phyloP scores from a whole-genome alignment of 495 filamentous ascomycete species.

The Penicillium ucsense region DNA sequence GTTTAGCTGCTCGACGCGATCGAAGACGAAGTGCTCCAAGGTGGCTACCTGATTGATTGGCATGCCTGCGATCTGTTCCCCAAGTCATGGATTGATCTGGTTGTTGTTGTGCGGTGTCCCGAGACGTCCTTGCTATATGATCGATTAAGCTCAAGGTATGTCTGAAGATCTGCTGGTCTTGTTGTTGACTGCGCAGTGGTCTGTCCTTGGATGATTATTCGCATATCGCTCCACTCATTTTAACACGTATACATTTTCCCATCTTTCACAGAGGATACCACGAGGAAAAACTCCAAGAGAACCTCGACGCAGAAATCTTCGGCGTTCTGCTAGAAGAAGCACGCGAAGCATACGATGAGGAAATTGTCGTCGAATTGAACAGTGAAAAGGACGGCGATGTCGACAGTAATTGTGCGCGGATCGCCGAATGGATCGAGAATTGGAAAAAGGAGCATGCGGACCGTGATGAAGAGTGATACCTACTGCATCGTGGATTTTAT shows the following conservation, averaged over 20 bases:
- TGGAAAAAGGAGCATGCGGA: slow-evolving; percentile 60
- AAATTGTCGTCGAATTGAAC: slow-evolving; percentile 81
- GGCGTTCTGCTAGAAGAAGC: slow-evolving; percentile 88
- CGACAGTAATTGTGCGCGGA: slow-evolving; percentile 76
- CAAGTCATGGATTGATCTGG: slow-evolving; percentile 86
- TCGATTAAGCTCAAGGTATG: slow-evolving; percentile 60
- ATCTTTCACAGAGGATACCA: slow-evolving; percentile 51
- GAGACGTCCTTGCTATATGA: slow-evolving; percentile 70
- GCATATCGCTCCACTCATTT: too few relatives aligned
- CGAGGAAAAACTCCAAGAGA: slow-evolving; percentile 86
- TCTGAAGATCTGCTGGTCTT: neutral
- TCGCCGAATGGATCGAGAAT: slow-evolving; percentile 67
- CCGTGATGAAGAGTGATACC: slow-evolving; percentile 5
- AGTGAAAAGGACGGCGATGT: slow-evolving; percentile 77
- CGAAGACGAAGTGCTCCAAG: slow-evolving; percentile 68
- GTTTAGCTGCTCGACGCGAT: slow-evolving; percentile 75
- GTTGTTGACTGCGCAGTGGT: neutral
- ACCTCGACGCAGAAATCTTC: slow-evolving; percentile 96
- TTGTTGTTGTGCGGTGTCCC: slow-evolving; percentile 79
- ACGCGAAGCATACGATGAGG: slow-evolving; percentile 72
- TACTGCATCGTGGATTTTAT: too few relatives aligned
- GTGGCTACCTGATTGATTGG: slow-evolving; percentile 94
- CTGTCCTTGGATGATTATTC: too few relatives aligned
- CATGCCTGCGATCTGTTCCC: slow-evolving; percentile 97
- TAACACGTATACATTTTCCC: too few relatives aligned